Evolutionary conservation across 306 rosid genomes (phyloP).

Genomic region (Glycine tomentella): DNA sequence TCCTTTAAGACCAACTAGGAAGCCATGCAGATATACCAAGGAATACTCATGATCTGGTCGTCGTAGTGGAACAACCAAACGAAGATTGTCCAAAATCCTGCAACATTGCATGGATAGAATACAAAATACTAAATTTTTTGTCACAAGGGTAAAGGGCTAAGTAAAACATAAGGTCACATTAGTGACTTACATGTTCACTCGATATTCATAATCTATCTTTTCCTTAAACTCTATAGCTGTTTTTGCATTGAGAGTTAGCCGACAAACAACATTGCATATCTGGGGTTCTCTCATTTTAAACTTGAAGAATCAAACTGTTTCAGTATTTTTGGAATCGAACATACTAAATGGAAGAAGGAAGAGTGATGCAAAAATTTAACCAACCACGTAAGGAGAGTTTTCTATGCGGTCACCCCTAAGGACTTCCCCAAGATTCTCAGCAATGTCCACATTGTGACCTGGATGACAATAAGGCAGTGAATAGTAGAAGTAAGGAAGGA

Average conservation of each 20-base stretch:
- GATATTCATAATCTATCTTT: conserved; percentile 86
- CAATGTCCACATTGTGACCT: conserved; percentile 73
- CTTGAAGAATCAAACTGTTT: conserved; percentile 54
- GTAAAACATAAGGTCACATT: background rate
- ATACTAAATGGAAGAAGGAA: conserved; percentile 12
- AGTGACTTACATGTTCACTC: conserved; percentile 81
- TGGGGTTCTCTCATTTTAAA: conserved; percentile 93
- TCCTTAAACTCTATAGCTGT: conserved; percentile 77
- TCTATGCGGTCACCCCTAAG: conserved; percentile 94
- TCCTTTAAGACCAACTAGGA: conserved; percentile 86
- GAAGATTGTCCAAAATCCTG: conserved; percentile 91
- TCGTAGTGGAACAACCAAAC: conserved; percentile 79
- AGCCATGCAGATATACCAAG: conserved; percentile 81
- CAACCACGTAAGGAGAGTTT: conserved; percentile 86
- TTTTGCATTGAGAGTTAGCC: conserved; percentile 61
- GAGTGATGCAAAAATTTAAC: conserved; percentile 10
- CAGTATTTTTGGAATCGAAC: conserved; percentile 32
- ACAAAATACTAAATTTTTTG: no score
- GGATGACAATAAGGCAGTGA: conserved; percentile 85
- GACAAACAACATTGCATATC: conserved; percentile 81
- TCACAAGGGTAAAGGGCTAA: no score
- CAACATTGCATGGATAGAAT: no score
- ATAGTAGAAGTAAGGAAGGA: conserved; percentile 86
- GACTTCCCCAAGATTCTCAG: conserved; percentile 97
- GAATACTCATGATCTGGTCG: conserved; percentile 79